Percentiles rank a stretch among this genome's conserved stretches.
Evolutionary conservation across 208 protist genomes (phyloP).

Genomic region (Lotmaria passim): DNA sequence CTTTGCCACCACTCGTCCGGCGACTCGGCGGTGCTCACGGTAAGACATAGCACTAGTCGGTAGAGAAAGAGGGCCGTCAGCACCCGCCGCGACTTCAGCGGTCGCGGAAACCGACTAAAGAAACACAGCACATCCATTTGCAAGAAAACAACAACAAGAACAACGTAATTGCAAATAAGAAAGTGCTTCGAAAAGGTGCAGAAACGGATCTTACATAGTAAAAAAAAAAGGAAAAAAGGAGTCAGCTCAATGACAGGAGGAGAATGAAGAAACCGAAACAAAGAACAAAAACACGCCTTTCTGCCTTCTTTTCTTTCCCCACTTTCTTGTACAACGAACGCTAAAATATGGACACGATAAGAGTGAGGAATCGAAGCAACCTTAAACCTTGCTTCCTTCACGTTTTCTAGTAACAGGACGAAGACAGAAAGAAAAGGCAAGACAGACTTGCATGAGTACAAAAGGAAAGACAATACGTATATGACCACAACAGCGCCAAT

Average conservation of each 20-base stretch:
- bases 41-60: constrained; percentile 55
- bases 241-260: not conserved
- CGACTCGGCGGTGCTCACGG: constrained; percentile 54
- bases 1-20: constrained; percentile 93
- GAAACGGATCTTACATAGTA: no score
- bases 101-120: constrained; percentile 25
- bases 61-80: constrained; percentile 45
- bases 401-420: not conserved
- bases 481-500: no score
- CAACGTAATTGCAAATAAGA: no score
- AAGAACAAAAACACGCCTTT: no score
- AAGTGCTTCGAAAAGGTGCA: no score
- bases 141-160: not conserved
- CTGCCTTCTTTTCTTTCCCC: no score
- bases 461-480: not conserved
- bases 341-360: not conserved
- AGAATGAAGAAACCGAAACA: not conserved
- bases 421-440: not conserved
- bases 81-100: constrained; percentile 26
- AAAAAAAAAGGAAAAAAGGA: not conserved
- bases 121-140: constrained; percentile 28
- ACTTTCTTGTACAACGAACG: no score
- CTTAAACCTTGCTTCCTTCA: not conserved
- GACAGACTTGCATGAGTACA: not conserved
- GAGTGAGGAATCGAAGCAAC: not conserved